Percentiles rank a stretch among this genome's conserved stretches.
Conservation (phyloP, 83 land plant species). For the Isoetes engelmannii region DNA sequence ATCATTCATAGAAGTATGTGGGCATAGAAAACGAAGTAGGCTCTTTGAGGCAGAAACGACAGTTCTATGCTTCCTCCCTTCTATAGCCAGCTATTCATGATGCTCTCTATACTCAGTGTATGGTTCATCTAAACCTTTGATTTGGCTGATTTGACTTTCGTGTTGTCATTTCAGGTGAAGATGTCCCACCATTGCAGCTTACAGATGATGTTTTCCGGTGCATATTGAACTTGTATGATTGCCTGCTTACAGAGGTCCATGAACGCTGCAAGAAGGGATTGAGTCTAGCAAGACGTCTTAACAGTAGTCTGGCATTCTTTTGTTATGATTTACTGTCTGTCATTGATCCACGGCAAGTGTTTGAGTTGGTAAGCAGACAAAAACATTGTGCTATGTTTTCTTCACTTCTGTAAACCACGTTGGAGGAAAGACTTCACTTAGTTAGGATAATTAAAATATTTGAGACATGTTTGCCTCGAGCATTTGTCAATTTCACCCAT, state of each 20-base stretch:
- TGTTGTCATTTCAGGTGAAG: constrained; percentile 53
- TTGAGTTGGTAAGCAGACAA: constrained; percentile 66
- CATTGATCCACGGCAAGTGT: constrained; percentile 96
- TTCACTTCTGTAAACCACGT: no score
- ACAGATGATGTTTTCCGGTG: constrained; percentile 94
- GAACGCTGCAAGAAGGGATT: constrained; percentile 95
- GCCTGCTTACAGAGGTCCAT: constrained; percentile 95
- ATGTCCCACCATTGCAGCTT: constrained; percentile 88
- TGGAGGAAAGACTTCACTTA: no score
- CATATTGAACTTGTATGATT: constrained; percentile 84
- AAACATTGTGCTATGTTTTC: no score
- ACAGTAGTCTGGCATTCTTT: constrained; percentile 88
- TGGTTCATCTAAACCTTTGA: no score
- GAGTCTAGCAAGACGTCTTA: constrained; percentile 79
- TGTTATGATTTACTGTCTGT: constrained; percentile 92
- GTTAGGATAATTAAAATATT: no score
- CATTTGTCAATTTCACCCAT: no score
- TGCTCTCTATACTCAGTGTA: neutral
- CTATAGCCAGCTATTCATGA: no score
- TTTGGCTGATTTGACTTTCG: neutral
- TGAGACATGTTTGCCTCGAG: no score
- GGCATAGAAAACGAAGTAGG: no score
- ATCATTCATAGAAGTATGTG: no score
- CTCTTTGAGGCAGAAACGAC: no score
- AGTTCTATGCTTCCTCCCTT: no score